Base-by-base conservation (phyloP, 2,329 filamentous ascomycete genomes). In the Cytospora piceae region DNA sequence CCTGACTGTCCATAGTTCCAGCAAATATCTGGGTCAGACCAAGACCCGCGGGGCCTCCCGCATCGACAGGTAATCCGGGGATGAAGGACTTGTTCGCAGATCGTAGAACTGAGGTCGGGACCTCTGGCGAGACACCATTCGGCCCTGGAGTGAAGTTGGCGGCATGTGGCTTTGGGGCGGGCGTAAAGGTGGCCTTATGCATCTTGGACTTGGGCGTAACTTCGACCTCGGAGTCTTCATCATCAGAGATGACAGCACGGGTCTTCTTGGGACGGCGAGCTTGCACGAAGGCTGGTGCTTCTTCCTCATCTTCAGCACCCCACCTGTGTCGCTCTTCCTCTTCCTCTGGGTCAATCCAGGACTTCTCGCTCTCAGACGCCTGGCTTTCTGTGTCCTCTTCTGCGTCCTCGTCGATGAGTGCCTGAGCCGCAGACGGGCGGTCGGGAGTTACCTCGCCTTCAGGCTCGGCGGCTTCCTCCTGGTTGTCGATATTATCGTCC, bases 11-110 rank as follows among this genome's bases (percentile, higher is more conserved):
- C 87, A 97, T 90, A 0, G 93, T 97, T 15, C 92, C 92, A 6
- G 91, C 91, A 74, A 97, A 97, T 68, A 95, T 94, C 72, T 97
- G 94, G 0, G 93, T 96, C 54, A 97, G 82, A 12, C 92, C 91
- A 52, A 96, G 79, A 3, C 87, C 87, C 42, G 86, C 87, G 27
- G 86, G 82, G 0, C 82, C 85, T 27, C 78, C 78, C 11, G 72
- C 72, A 8, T 82, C 77, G 4, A 89, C 81, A 2, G 88, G 85
- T 24, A 92, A 78, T 1, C 88, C 89, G 4, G 90, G 90, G 65
- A 92, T 90, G 70, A 90, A 90, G 0, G 81, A 84, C 77, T 90
- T 91, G 66, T 84, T 88, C 2, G 87, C 87, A 4, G 88, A 90
- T 51, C 88, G 85, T n/a, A 90, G 75, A 2, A 90, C 86, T 0